phyloP scores from a whole-genome alignment of 2,329 filamentous ascomycete species.

The Fusarium veterinarium region DNA sequence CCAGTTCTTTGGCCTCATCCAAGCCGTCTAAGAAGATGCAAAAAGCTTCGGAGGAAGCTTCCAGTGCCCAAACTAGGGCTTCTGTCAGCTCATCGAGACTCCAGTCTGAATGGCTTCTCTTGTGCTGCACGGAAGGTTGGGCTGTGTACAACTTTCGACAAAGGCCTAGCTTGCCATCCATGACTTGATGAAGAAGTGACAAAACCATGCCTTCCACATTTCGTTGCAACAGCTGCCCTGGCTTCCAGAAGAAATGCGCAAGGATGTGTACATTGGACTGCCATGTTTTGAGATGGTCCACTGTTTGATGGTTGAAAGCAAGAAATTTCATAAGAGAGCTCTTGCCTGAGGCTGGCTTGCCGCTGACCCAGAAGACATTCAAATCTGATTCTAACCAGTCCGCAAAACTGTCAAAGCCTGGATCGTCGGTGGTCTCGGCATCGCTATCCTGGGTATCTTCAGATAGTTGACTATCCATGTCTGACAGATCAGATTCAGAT shows the following conservation, averaged over 20 bases:
- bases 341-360: background rate
- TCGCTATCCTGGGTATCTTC: background rate
- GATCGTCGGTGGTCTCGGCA: background rate
- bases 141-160: background rate
- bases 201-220: background rate
- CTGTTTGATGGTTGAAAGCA: accelerated
- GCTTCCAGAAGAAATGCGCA: background rate
- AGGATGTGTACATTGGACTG: background rate
- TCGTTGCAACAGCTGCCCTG: background rate
- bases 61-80: accelerated
- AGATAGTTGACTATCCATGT: background rate
- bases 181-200: background rate
- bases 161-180: background rate
- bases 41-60: accelerated
- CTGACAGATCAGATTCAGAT: background rate
- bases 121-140: background rate
- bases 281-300: accelerated
- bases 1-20: background rate
- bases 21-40: background rate
- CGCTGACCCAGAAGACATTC: background rate
- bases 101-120: background rate
- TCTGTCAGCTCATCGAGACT: background rate
- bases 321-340: background rate
- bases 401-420: accelerated
- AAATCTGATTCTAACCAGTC: background rate